phyloP scores from a whole-genome alignment of 2,329 filamentous ascomycete species.

The Fusarium sp. region DNA sequence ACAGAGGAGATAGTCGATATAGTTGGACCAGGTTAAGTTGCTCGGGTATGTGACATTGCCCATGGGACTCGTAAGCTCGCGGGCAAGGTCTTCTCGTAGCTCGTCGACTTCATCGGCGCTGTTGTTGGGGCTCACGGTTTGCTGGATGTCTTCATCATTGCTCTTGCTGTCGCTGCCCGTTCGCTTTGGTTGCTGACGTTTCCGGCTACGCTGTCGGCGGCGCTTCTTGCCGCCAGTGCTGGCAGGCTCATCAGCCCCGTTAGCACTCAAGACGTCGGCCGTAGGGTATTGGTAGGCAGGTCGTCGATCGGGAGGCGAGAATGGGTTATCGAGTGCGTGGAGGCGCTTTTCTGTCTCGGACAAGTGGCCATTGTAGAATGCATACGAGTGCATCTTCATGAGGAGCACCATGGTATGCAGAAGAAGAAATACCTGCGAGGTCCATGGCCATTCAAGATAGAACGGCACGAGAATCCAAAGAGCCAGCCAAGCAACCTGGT shows the following conservation, averaged over 20 bases:
- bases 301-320: slow-evolving; percentile 67
- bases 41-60: slow-evolving; percentile 90
- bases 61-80: slow-evolving; percentile 89
- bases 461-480: slow-evolving; percentile 91
- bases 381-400: slow-evolving; percentile 99
- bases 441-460: slow-evolving; percentile 91
- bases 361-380: slow-evolving; percentile 97
- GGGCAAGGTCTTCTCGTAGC: slow-evolving; percentile 86
- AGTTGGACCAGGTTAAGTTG: slow-evolving; percentile 87
- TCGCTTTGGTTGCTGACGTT: slow-evolving; percentile 28
- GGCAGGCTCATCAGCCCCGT: slow-evolving; percentile 40
- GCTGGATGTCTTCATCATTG: slow-evolving; percentile 43
- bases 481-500: slow-evolving; percentile 80
- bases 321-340: slow-evolving; percentile 80
- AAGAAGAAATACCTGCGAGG: slow-evolving; percentile 92
- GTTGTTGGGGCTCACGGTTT: slow-evolving; percentile 33
- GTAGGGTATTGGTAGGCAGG: slow-evolving; percentile 82
- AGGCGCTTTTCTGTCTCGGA: slow-evolving; percentile 87
- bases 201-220: slow-evolving; percentile 35
- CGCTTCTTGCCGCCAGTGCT: slow-evolving; percentile 40
- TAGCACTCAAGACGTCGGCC: slow-evolving; percentile 59
- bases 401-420: slow-evolving; percentile 90
- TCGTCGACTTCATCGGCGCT: slow-evolving; percentile 67
- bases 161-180: slow-evolving; percentile 36
- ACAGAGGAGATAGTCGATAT: slow-evolving; percentile 86